These are phyloP conservation scores for Saccharata proteae DNA, from an alignment of 2,329 filamentous ascomycete species.

Conservation along the genomic window DNA sequence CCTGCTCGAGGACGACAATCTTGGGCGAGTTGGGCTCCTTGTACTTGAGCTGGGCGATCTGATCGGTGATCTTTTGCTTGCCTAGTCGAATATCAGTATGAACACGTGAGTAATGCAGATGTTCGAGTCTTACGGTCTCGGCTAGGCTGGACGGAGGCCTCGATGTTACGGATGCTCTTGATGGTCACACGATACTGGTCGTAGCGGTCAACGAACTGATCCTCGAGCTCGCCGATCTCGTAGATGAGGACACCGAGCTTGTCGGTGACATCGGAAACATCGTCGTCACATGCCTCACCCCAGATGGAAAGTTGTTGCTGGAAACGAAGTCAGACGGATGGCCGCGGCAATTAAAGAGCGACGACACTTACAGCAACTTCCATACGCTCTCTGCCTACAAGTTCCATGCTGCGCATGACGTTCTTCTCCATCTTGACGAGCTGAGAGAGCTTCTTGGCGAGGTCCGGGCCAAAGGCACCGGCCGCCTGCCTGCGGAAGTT, in stretches of 20 bases:
- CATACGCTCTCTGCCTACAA: slow-evolving; percentile 92
- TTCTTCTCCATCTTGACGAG: slow-evolving; percentile 99
- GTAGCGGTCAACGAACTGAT: slow-evolving; percentile 96
- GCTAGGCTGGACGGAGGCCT: slow-evolving; percentile 95
- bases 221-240: slow-evolving; percentile 95
- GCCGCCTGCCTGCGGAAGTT: slow-evolving; percentile 61
- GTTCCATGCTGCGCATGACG: slow-evolving; percentile 95
- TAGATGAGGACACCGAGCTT: slow-evolving; percentile 97
- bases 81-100: slow-evolving; percentile 36
- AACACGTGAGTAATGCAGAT: slow-evolving; percentile 5
- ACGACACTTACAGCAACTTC: slow-evolving; percentile 73
- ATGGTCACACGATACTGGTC: slow-evolving; percentile 98
- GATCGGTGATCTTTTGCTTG: slow-evolving; percentile 98
- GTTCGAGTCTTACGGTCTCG: slow-evolving; percentile 64
- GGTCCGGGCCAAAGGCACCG: slow-evolving; percentile 70
- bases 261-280: slow-evolving; percentile 97
- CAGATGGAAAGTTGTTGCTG: slow-evolving; percentile 98
- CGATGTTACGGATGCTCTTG: slow-evolving; percentile 98
- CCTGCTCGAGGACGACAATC: slow-evolving; percentile 95
- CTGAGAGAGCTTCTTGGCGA: slow-evolving; percentile 94
- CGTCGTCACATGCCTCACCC: slow-evolving; percentile 91
- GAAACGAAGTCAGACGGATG: not conserved
- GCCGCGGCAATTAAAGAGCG: too few species aligned
- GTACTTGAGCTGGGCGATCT: slow-evolving; percentile 98
- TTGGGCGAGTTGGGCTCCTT: slow-evolving; percentile 97